Conservation (phyloP, 1,284 basidiomycete genomes). For the Exobasidium cylindrosporum region DNA sequence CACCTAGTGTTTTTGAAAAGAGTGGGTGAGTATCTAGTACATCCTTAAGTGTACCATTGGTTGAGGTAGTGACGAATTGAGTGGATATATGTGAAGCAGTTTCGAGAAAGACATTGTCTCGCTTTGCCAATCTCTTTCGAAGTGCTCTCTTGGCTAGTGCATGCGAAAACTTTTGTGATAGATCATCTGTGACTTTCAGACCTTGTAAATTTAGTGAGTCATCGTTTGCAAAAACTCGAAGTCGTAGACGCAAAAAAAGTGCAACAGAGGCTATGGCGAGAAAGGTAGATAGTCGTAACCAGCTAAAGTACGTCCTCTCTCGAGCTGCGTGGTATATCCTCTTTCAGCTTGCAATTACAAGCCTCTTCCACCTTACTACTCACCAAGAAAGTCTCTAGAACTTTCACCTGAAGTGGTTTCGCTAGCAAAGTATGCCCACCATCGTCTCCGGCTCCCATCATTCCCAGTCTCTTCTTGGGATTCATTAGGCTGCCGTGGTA, state of each 20-base stretch:
- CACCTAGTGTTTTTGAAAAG: neutral
- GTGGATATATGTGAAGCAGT: no score
- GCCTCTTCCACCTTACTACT: neutral
- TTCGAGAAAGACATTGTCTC: no score
- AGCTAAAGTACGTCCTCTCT: conserved; percentile 11
- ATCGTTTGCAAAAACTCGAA: conserved; percentile 2
- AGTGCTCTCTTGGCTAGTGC: neutral
- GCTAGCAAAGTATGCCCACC: no score
- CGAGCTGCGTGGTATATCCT: no score
- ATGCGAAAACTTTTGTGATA: neutral
- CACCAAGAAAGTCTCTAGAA: conserved; percentile 9
- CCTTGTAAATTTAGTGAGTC: neutral
- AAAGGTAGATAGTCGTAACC: conserved; percentile 8
- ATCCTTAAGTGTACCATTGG: neutral
- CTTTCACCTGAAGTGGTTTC: conserved; percentile 8
- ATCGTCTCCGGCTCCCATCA: no score
- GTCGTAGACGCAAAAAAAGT: conserved; percentile 2
- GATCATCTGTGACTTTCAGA: neutral
- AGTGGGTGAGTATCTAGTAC: neutral
- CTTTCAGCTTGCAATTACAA: no score
- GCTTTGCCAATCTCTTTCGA: no score
- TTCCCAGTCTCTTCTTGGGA: no score
- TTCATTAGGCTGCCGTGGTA: no score
- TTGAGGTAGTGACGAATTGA: neutral
- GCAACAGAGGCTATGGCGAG: conserved; percentile 4